phyloP scores from a whole-genome alignment of 148 eudicot species.

The Nyssa sinensis region DNA sequence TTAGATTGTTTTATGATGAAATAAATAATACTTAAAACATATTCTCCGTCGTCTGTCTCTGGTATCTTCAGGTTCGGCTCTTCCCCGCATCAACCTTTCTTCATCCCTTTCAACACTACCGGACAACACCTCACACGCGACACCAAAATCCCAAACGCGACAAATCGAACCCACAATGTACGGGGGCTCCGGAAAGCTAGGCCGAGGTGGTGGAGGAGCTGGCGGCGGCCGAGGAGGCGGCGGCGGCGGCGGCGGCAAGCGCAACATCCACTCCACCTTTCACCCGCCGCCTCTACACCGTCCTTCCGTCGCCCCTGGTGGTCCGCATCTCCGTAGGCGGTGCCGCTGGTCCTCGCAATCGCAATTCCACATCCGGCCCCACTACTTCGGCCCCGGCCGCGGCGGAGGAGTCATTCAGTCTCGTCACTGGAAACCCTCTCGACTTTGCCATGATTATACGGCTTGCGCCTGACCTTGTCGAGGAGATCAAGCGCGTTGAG shows the following conservation, averaged over 20 bases:
- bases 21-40: too few relatives aligned
- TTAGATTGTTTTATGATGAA: too few relatives aligned
- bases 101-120: neutral
- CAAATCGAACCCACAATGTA: conserved; percentile 37
- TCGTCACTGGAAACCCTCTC: conserved; percentile 48
- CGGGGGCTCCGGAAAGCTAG: conserved; percentile 61
- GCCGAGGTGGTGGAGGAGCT: conserved; percentile 52
- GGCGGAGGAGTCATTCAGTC: conserved; percentile 65
- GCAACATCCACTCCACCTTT: conserved; percentile 39
- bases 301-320: conserved; percentile 36
- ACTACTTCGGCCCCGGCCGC: conserved; percentile 22
- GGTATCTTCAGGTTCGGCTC: neutral
- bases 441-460: conserved; percentile 71
- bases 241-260: conserved; percentile 34
- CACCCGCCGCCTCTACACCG: conserved; percentile 49
- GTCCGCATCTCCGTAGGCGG: conserved; percentile 45
- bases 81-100: neutral
- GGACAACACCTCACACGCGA: neutral
- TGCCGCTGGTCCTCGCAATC: conserved; percentile 26
- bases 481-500: conserved; percentile 84
- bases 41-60: neutral
- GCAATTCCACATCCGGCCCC: conserved; percentile 28
- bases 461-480: conserved; percentile 74
- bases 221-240: conserved; percentile 30
- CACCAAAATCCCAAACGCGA: neutral